Conservation (phyloP, 2,329 filamentous ascomycete genomes). For the Calonectria naviculata region DNA sequence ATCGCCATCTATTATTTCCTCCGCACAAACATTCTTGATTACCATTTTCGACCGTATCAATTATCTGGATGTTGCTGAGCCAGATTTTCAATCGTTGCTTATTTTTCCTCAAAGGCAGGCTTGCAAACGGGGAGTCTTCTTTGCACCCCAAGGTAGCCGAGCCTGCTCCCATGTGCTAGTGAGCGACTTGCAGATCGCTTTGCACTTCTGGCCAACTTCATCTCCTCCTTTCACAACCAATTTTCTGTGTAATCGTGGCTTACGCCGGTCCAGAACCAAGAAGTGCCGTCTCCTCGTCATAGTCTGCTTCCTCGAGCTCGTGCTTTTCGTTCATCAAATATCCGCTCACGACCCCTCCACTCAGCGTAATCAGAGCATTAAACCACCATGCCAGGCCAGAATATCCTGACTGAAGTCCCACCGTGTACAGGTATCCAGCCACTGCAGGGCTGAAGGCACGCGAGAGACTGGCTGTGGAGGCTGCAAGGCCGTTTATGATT, state of each 20-base stretch:
- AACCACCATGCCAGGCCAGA: slow-evolving; percentile 96
- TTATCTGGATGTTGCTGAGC: too few species aligned
- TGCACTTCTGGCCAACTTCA: neutral
- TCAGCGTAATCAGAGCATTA: slow-evolving; percentile 57
- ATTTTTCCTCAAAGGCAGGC: neutral
- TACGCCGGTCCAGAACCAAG: neutral
- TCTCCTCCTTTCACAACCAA: neutral
- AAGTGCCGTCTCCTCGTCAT: slow-evolving; percentile 15
- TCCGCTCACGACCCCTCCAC: neutral
- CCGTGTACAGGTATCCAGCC: slow-evolving; percentile 85
- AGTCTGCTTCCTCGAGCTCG: neutral
- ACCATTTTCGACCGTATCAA: neutral
- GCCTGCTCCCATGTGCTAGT: too few species aligned
- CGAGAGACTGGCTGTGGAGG: slow-evolving; percentile 89
- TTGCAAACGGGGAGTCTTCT: neutral
- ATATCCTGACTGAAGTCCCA: slow-evolving; percentile 82
- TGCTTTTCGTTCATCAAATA: slow-evolving; percentile 7
- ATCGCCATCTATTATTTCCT: neutral
- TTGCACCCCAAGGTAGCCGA: neutral
- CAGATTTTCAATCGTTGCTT: neutral
- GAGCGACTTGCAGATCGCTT: too few species aligned
- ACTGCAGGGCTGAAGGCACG: slow-evolving; percentile 90
- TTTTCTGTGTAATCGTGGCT: neutral
- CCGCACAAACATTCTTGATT: neutral
- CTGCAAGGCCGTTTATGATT: slow-evolving; percentile 91